Conservation (phyloP, 306 rosid genomes). For the Dalbergia cochinchinensis region DNA sequence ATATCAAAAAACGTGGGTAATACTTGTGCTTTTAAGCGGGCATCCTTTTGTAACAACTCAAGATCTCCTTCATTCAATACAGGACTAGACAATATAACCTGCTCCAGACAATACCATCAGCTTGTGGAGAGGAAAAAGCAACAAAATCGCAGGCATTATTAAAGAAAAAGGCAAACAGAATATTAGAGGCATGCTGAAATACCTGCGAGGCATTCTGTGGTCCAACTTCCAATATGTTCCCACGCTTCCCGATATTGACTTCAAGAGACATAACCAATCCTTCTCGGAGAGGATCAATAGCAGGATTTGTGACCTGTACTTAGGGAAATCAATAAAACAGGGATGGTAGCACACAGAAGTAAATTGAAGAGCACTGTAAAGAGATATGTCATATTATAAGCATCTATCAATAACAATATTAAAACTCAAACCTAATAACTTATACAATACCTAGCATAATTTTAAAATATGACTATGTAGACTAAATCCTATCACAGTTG, state of each 20-base stretch:
- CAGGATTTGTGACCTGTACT: constrained; percentile 96
- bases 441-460: neutral
- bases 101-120: constrained; percentile 51
- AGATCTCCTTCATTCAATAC: constrained; percentile 95
- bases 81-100: constrained; percentile 95
- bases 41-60: constrained; percentile 81
- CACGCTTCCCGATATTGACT: constrained; percentile 89
- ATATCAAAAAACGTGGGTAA: constrained; percentile 88
- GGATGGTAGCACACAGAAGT: constrained; percentile 4
- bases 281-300: constrained; percentile 98
- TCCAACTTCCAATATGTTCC: constrained; percentile 91
- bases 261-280: constrained; percentile 99
- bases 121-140: constrained; percentile 31
- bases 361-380: constrained; percentile 33
- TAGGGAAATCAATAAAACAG: constrained; percentile 28
- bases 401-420: constrained; percentile 12
- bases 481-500: constrained; percentile 16
- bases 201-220: constrained; percentile 98
- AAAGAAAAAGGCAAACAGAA: constrained; percentile 8
- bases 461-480: neutral
- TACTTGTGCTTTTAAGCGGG: constrained; percentile 77
- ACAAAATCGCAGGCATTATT: constrained; percentile 33
- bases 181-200: constrained; percentile 39
- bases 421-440: neutral
- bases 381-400: neutral